Evolutionary conservation across 768 basidiomycete species (phyloP), one percentile per base, ranked within the genome.

Genomic region (Rhodotorula paludigena): DNA sequence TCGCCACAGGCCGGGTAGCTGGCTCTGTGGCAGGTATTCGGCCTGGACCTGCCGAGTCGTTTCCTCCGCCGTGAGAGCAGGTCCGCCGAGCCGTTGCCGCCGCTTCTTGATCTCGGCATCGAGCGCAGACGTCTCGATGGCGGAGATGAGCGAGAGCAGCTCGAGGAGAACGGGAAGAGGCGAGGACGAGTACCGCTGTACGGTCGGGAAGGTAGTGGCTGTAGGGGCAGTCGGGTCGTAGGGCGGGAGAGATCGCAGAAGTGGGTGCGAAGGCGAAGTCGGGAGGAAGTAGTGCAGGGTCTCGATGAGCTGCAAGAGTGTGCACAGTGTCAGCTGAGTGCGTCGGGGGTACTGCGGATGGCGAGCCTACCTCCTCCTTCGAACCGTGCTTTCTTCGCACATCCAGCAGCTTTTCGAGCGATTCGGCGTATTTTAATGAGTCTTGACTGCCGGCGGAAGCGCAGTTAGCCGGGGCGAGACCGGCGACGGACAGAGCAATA

Each of bases 141-240:
- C 78, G 76, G 92, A 90, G 18, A 82, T 71, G 3, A 91, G 79
- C 2, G 76, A 70, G 4, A 90, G 80, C 44, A 93, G 82, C 75
- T 94, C 89, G 74, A 90, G 83, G 1, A 93, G 77, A 4, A 86
- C 77, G 4, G 84, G 85, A 2, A 96, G 84, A 0, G 85, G 84
- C 63, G 91, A 82, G 73, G 90, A 80, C 1, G 87, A 83, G 1
- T 79, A 77, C 77, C 90, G 89, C 1, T 83, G 80, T 1, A 78
- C 74, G 33, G 80, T 77, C 47, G 82, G 82, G 10, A 82, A 85
- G 2, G 85, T 81, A 9, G 87, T 85, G 5, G 83, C 80, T 0
- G 83, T 82, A 0, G 91, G 90, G 57, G 84, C 86, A 15, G 89
- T 87, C n/a, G 84, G 80, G 74, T 92, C 87, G 5, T 90, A 90